phyloP scores from a whole-genome alignment of 352 stramenopile genomes.

The Pythium insidiosum region DNA sequence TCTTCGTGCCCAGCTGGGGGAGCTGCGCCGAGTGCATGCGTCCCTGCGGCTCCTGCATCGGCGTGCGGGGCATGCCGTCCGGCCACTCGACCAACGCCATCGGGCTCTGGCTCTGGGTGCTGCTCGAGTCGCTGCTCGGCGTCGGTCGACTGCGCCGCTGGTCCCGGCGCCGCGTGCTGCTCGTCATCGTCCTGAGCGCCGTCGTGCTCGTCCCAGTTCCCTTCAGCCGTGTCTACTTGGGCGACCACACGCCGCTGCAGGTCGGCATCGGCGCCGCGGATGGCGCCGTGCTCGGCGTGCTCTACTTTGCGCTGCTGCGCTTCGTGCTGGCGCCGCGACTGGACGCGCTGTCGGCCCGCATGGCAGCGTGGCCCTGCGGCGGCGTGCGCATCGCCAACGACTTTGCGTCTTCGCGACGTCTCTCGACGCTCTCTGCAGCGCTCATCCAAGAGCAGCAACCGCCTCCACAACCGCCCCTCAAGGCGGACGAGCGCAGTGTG shows the following conservation, averaged over 20 bases:
- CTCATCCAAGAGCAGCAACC: background rate
- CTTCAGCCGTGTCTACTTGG: constrained; percentile 52
- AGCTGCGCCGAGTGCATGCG: constrained; percentile 36
- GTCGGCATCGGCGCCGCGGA: constrained; percentile 27
- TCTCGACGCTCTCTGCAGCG: background rate
- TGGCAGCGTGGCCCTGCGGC: constrained; percentile 19
- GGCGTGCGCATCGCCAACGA: constrained; percentile 27
- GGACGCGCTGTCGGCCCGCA: constrained; percentile 11
- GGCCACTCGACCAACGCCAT: constrained; percentile 46
- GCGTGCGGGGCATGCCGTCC: constrained; percentile 40
- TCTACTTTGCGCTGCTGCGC: constrained; percentile 39
- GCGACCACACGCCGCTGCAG: constrained; percentile 46
- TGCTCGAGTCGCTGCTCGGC: constrained; percentile 34
- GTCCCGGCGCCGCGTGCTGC: background rate
- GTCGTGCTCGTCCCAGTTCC: constrained; percentile 39
- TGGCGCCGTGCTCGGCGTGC: constrained; percentile 25
- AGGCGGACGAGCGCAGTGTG: background rate
- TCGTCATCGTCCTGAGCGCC: constrained; percentile 3
- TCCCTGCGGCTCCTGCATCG: constrained; percentile 38
- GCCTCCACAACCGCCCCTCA: background rate
- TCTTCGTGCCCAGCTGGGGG: constrained; percentile 32
- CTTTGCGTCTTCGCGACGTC: constrained; percentile 9
- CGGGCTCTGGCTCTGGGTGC: constrained; percentile 35
- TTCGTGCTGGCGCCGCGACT: constrained; percentile 25
- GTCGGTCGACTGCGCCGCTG: constrained; percentile 19